Evolutionary conservation across 2,329 filamentous ascomycete genomes (phyloP).

Genomic region (Cytospora schulzeri): DNA sequence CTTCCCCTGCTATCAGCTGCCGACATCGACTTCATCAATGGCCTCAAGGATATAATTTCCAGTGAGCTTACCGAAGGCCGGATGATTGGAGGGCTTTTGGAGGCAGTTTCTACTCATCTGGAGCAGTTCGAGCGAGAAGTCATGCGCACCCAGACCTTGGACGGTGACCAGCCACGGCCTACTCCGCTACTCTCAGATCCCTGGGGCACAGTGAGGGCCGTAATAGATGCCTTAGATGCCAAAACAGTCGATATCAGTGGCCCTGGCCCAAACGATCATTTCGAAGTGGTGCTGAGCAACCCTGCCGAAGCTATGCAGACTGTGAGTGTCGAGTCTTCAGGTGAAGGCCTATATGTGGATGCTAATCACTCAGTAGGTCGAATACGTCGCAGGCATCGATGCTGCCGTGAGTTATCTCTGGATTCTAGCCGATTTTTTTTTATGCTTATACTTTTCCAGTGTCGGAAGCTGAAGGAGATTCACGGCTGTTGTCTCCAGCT

Average conservation of each 20-base stretch:
- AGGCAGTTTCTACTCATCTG: slow-evolving; percentile 9
- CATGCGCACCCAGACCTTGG: background rate
- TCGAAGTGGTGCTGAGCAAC: background rate
- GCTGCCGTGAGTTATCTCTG: slow-evolving; percentile 14
- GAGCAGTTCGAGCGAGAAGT: background rate
- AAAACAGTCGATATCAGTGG: slow-evolving; percentile 13
- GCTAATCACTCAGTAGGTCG: background rate
- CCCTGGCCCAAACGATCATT: slow-evolving; percentile 10
- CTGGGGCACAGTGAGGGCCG: slow-evolving; percentile 15
- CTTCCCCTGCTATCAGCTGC: slow-evolving; percentile 14
- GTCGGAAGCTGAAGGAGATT: slow-evolving; percentile 9
- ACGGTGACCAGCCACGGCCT: background rate
- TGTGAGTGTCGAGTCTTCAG: slow-evolving; percentile 10
- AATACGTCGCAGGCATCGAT: slow-evolving; percentile 13
- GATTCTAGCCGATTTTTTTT: background rate
- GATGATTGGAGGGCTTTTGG: slow-evolving; percentile 19
- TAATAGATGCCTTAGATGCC: background rate
- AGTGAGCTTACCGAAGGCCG: slow-evolving; percentile 1
- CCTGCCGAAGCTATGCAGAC: slow-evolving; percentile 10
- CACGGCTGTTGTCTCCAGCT: background rate
- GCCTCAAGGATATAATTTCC: slow-evolving; percentile 1
- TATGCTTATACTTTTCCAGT: background rate
- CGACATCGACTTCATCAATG: slow-evolving; percentile 13
- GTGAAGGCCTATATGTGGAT: background rate
- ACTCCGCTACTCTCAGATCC: background rate